phyloP scores from a whole-genome alignment of 495 filamentous ascomycete genomes.

The Rhypophila decipiens region DNA sequence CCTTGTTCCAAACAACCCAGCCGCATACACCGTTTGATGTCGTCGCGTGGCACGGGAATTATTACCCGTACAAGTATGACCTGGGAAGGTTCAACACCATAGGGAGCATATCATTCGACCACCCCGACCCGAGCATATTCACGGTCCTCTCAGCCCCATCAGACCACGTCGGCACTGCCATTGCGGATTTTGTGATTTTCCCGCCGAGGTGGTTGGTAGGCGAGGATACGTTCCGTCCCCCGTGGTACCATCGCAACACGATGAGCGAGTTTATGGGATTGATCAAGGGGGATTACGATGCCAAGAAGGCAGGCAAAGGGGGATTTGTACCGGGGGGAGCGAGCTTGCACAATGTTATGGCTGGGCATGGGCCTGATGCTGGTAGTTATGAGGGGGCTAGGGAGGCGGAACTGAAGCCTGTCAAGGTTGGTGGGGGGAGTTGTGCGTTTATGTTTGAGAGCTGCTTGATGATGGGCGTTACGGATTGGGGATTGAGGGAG shows the following conservation, averaged over 20 bases:
- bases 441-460: conserved; percentile 67
- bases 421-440: conserved; percentile 50
- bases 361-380: conserved; percentile 53
- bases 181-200: conserved; percentile 81
- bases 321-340: conserved; percentile 57
- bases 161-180: conserved; percentile 54
- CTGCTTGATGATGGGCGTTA: conserved; percentile 81
- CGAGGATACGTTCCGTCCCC: conserved; percentile 74
- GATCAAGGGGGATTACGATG: conserved; percentile 58
- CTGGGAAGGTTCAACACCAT: conserved; percentile 74
- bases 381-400: conserved; percentile 59
- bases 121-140: conserved; percentile 77
- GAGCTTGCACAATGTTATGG: conserved; percentile 54
- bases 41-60: conserved; percentile 75
- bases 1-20: conserved; percentile 67
- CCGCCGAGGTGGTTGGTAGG: conserved; percentile 74
- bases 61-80: conserved; percentile 86
- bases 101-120: conserved; percentile 67
- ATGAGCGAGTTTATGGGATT: conserved; percentile 86
- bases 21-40: conserved; percentile 75
- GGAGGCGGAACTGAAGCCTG: conserved; percentile 47
- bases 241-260: conserved; percentile 75
- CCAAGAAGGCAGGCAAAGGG: conserved; percentile 40
- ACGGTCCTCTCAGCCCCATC: conserved; percentile 74
- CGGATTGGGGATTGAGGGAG: conserved; percentile 80